Evolutionary conservation across 108 stramenopile genomes (phyloP).

Genomic region (Stephanodiscus minutulus): DNA sequence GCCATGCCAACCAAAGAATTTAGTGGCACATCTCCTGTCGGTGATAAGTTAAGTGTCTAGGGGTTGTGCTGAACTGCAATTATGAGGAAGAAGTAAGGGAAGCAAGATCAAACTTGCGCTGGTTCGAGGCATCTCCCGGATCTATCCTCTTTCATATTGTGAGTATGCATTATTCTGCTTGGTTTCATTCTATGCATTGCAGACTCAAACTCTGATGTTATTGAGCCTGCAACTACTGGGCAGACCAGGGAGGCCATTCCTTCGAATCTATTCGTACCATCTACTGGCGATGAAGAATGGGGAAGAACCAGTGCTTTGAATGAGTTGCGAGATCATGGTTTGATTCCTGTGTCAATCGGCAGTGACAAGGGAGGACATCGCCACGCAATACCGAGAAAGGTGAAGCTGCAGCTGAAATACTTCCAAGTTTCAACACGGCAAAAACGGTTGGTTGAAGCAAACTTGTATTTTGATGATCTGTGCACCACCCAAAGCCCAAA

Average conservation of each 20-base stretch:
- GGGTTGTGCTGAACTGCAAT: slow-evolving; percentile 54
- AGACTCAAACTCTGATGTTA: neutral
- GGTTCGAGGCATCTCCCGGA: slow-evolving; percentile 75
- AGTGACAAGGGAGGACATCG: slow-evolving; percentile 51
- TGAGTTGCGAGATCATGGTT: slow-evolving; percentile 57
- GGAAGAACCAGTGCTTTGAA: slow-evolving; percentile 34
- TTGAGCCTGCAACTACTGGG: slow-evolving; percentile 45
- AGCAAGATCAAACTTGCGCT: slow-evolving; percentile 51
- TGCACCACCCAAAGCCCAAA: slow-evolving; percentile 64
- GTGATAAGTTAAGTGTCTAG: slow-evolving; percentile 41
- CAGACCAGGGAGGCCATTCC: slow-evolving; percentile 68
- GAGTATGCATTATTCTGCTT: neutral
- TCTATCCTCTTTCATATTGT: slow-evolving; percentile 46
- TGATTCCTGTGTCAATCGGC: slow-evolving; percentile 67
- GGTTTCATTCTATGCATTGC: neutral
- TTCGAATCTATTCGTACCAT: slow-evolving; percentile 25
- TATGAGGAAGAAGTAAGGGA: slow-evolving; percentile 75
- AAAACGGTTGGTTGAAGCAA: slow-evolving; percentile 74
- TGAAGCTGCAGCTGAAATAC: slow-evolving; percentile 66
- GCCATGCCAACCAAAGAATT: slow-evolving; percentile 54
- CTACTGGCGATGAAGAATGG: slow-evolving; percentile 29
- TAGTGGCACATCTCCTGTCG: slow-evolving; percentile 15
- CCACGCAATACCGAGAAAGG: slow-evolving; percentile 64
- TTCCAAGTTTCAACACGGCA: slow-evolving; percentile 60
- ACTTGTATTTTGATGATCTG: slow-evolving; percentile 56